phyloP scores from a whole-genome alignment of 257 asterid genomes.

The Handroanthus guayacan region DNA sequence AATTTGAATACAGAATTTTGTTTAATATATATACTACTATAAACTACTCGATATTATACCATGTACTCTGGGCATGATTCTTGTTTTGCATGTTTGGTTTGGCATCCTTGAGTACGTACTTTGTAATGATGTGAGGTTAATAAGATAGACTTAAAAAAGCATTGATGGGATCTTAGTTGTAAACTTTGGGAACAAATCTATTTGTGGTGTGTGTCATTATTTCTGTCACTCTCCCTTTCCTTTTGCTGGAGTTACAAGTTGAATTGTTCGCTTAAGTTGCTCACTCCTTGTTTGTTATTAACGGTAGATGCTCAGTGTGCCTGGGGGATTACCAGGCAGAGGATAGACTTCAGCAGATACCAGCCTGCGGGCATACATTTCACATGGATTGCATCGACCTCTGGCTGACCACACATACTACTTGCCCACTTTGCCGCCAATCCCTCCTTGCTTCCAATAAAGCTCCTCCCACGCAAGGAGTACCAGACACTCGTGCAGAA shows the following conservation, averaged over 20 bases:
- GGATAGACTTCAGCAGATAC: slow-evolving; percentile 83
- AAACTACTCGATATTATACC: not conserved
- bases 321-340: slow-evolving; percentile 78
- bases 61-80: not conserved
- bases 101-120: not conserved
- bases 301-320: slow-evolving; percentile 79
- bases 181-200: not conserved
- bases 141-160: not conserved
- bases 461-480: slow-evolving; percentile 24
- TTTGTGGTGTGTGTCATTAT: not conserved
- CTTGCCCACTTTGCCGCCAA: slow-evolving; percentile 91
- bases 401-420: slow-evolving; percentile 77
- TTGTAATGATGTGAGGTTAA: not conserved
- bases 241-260: not conserved
- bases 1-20: not conserved
- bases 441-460: slow-evolving; percentile 60
- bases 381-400: slow-evolving; percentile 85
- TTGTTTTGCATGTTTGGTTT: not conserved
- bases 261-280: not conserved
- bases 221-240: not conserved
- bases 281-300: slow-evolving; percentile 12
- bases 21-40: not conserved
- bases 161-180: not conserved
- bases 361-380: slow-evolving; percentile 81
- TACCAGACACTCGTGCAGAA: slow-evolving; percentile 33